Conservation (phyloP, 768 basidiomycete species). For the Russula griseocarnosa region DNA sequence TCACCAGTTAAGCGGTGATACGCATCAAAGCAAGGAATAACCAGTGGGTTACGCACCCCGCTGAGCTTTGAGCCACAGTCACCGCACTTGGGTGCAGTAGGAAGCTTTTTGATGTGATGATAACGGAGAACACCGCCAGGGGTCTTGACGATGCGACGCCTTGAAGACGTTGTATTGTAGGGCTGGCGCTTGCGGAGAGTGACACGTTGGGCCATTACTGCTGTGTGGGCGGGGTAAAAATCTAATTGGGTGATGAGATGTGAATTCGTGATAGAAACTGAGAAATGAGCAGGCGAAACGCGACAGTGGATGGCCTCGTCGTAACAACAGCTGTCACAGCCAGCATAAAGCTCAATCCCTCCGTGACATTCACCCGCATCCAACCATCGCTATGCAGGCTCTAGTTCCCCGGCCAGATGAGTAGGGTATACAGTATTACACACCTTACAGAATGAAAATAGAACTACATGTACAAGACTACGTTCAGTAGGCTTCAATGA, state of each 20-base stretch:
- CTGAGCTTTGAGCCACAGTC: slow-evolving; percentile 94
- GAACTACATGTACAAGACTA: not conserved
- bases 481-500: not conserved
- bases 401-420: not conserved
- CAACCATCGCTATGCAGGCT: no score
- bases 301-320: no score
- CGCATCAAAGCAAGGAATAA: not conserved
- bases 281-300: no score
- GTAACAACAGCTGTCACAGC: no score
- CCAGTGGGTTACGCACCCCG: slow-evolving; percentile 60
- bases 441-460: slow-evolving; percentile 9
- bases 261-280: no score
- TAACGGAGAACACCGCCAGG: slow-evolving; percentile 98
- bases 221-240: not conserved
- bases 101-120: slow-evolving; percentile 96
- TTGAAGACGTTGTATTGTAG: slow-evolving; percentile 97
- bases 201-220: slow-evolving; percentile 93
- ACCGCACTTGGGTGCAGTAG: slow-evolving; percentile 92
- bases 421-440: not conserved
- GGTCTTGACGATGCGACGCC: slow-evolving; percentile 93
- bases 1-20: slow-evolving; percentile 5
- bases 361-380: no score
- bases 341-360: no score
- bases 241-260: slow-evolving; percentile 5
- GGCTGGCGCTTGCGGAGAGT: slow-evolving; percentile 97